Conservation (phyloP, 768 basidiomycete genomes). For the Auricularia sp. region DNA sequence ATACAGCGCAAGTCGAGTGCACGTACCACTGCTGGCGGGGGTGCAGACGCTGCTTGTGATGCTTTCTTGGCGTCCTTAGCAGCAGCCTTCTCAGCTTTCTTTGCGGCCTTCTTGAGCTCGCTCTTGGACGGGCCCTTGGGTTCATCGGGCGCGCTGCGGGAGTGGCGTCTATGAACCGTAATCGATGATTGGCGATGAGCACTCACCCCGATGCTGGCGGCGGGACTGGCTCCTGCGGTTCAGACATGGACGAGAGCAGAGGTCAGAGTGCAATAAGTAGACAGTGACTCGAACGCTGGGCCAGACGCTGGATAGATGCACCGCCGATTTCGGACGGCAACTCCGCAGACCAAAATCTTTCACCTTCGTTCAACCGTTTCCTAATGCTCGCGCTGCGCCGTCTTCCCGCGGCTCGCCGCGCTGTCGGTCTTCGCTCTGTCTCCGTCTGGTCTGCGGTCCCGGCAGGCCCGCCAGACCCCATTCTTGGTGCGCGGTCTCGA, state of each 20-base stretch:
- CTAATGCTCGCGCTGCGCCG: conserved; percentile 7
- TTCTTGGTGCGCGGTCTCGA: conserved; percentile 53
- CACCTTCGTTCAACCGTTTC: neutral
- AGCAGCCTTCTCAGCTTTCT: conserved; percentile 82
- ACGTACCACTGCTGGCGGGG: conserved; percentile 45
- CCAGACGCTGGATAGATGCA: neutral
- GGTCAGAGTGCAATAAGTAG: neutral
- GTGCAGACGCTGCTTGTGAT: conserved; percentile 59
- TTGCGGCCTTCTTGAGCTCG: conserved; percentile 85
- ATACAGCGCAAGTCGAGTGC: no score
- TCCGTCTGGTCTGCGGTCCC: conserved; percentile 78
- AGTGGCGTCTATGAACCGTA: neutral
- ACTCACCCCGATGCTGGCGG: neutral
- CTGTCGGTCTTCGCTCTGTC: conserved; percentile 28
- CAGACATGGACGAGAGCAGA: neutral
- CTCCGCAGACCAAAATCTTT: neutral
- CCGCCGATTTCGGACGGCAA: neutral
- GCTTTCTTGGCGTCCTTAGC: conserved; percentile 75
- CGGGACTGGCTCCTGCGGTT: neutral
- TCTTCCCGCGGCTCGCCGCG: conserved; percentile 24
- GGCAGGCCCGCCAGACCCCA: conserved; percentile 86
- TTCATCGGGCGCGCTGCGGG: conserved; percentile 13
- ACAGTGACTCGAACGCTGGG: neutral
- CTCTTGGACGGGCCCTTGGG: conserved; percentile 64
- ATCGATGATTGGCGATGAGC: neutral